Percentiles rank a stretch among this genome's conserved stretches.
Conservation (phyloP, 2,329 filamentous ascomycete genomes). For the Coniochaeta hoffmannii region DNA sequence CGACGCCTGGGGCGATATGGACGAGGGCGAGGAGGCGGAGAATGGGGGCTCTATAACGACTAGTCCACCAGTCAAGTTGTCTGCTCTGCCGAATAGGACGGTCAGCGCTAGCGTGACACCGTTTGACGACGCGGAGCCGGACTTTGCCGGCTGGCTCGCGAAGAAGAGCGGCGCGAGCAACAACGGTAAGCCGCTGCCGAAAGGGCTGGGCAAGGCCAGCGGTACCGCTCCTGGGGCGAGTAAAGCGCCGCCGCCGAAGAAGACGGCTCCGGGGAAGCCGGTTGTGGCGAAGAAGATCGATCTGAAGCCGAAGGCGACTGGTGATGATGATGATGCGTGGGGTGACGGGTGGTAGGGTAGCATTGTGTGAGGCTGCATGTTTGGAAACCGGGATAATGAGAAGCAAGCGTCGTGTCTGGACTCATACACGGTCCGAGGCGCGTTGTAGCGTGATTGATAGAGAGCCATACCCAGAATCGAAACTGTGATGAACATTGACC, state of each 20-base stretch:
- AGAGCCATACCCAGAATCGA: not conserved
- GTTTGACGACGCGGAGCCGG: slow-evolving; percentile 83
- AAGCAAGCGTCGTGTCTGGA: not conserved
- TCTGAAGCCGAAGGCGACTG: slow-evolving; percentile 53
- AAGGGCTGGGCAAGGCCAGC: slow-evolving; percentile 69
- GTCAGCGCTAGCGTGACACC: slow-evolving; percentile 31
- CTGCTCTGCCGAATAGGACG: not conserved
- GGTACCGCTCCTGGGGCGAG: slow-evolving; percentile 14
- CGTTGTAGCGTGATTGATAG: not conserved
- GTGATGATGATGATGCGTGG: slow-evolving; percentile 56
- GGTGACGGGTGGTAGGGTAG: slow-evolving; percentile 52
- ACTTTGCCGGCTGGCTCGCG: slow-evolving; percentile 92
- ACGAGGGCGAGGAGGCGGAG: slow-evolving; percentile 42
- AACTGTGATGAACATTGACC: not conserved
- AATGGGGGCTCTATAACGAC: slow-evolving; percentile 16
- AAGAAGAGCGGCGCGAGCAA: slow-evolving; percentile 51
- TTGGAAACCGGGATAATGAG: not conserved
- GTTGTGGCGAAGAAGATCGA: slow-evolving; percentile 59
- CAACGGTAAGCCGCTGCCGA: slow-evolving; percentile 62
- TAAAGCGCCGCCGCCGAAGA: slow-evolving; percentile 25
- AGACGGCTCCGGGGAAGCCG: slow-evolving; percentile 32
- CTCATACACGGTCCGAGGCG: not conserved
- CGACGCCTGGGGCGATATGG: slow-evolving; percentile 71
- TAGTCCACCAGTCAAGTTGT: slow-evolving; percentile 7
- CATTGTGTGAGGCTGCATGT: not conserved